phyloP scores from a whole-genome alignment of 2,329 filamentous ascomycete genomes.

The Alternaria sp. region DNA sequence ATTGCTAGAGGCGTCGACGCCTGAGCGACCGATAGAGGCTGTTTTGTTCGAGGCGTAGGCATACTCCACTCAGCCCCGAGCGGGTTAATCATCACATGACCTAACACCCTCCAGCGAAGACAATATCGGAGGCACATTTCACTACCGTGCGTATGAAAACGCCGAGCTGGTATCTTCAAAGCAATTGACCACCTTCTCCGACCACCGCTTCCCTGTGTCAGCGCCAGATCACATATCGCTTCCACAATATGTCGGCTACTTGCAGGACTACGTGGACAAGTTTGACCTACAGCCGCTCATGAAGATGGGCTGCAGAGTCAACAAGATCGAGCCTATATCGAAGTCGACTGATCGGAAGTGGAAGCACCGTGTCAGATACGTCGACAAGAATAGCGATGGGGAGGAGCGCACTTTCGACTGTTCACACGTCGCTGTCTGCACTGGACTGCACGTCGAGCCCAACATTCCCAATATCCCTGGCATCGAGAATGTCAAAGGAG shows the following conservation, averaged over 20 bases:
- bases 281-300: constrained; percentile 33
- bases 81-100: neutral
- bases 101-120: constrained; percentile 37
- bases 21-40: constrained; percentile 49
- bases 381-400: constrained; percentile 15
- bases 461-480: constrained; percentile 38
- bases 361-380: constrained; percentile 40
- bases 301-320: constrained; percentile 36
- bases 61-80: neutral
- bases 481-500: constrained; percentile 36
- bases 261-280: constrained; percentile 35
- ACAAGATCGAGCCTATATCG: constrained; percentile 25
- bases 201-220: constrained; percentile 53
- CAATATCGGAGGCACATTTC: constrained; percentile 57
- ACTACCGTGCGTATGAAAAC: constrained; percentile 57
- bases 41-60: constrained; percentile 54
- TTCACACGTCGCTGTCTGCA: constrained; percentile 40
- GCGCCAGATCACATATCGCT: constrained; percentile 47
- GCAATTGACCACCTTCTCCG: constrained; percentile 60
- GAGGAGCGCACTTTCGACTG: constrained; percentile 33
- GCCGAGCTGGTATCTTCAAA: constrained; percentile 61
- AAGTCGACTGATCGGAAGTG: constrained; percentile 25
- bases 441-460: constrained; percentile 40
- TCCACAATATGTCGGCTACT: constrained; percentile 41
- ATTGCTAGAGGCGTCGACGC: constrained; percentile 38